Base-by-base conservation (phyloP, 2,329 filamentous ascomycete species). In the Trichoderma polysporum region DNA sequence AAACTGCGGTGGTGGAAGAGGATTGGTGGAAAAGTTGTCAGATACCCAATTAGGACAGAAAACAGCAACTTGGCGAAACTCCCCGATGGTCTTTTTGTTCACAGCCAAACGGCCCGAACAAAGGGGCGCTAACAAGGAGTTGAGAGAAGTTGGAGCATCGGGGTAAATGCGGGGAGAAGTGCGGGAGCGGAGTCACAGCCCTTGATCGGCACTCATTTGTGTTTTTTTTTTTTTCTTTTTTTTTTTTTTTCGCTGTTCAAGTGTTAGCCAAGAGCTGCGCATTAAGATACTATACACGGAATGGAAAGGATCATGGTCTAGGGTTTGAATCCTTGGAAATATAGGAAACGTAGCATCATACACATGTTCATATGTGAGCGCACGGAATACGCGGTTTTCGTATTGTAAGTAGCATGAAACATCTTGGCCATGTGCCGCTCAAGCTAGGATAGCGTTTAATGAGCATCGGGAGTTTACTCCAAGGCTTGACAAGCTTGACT, bases 91-190 rank as follows among this genome's bases (percentile, higher is more conserved):
- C 53, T 66, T 50, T 57, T 58, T 57, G 62, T 50, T 47, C 22
- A 52, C 53, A 50, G 17, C 10, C 39, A 65, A 66, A 66, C 63
- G 63, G 63, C 63, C 63, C 63, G 63, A 66, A 66, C 53, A 60
- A 45, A 35, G 47, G 10, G 45, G 63, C 63, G 63, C 63, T 66
- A 66, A 54, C 54, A 33, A 45, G 63, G 56, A 53, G 54, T 54
- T 45, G 19, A 12, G 41, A 19, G 27, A 39, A 52, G 25, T 25
- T 33, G 33, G 47, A 56, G 47, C 17, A 60, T 59, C 56, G 54
- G 54, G 63, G 47, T 54, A 66, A 47, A 59, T 60, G 61, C 56
- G 63, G 54, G 62, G 62, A 33, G 53, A 41, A 53, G 41, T 56
- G 61, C 61, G 50, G 39, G 61, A 64, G 61, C 61, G 61, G 61